Evolutionary conservation across 1,139 yeast species (phyloP), one percentile per base, ranked within the genome.

Genomic region (Diutina catenulata): DNA sequence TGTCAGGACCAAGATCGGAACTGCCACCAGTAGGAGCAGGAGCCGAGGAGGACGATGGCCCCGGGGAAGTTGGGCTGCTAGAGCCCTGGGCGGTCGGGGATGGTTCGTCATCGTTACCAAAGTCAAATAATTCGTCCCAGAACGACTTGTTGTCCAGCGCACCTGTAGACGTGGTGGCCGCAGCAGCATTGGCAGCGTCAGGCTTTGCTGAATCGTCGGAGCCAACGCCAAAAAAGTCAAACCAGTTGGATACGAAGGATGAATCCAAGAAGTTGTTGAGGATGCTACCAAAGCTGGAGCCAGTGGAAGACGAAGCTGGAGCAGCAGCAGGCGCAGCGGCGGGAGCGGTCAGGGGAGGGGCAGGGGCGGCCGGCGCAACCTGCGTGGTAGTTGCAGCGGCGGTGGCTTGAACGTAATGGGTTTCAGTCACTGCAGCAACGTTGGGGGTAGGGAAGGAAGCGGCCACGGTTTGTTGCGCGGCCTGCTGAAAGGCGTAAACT

Each of bases 1-100:
- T 37, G 40, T 59, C 53, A 27, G 45, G 41, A 5, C 42, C 43
- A 37, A 44, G 48, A 19, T 47, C 50, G 39, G 46, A 46, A 19
- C 43, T 33, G 7, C 47, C 45, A 3, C 45, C 41, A 11, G 49
- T 24, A 16, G 15, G 7, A 5, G 16, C 28, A n/a, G 29, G 13
- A 5, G 18, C 5, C 19, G 18, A 14, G 7, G 29, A 27, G 5
- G 29, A 14, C 29, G 10, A 10, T 5, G 27, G 5, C 19, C 10
- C 18, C 16, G 29, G 15, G 13, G 29, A 13, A 5, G 29, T 8
- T 27, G 28, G 14, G 14, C 13, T n/a, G 14, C 13, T 5, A 15
- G 33, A 13, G 4, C 20, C 35, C 14, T 20, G n/a, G 5, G 16
- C 4, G 7, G 18, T 18, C 10, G 29, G 18, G 7, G 29, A 27